A percentile compares a stretch with the other conserved stretches of the same genome.
Conservation (phyloP, 768 basidiomycete species). For the Boletus rufocinnamomeus region DNA sequence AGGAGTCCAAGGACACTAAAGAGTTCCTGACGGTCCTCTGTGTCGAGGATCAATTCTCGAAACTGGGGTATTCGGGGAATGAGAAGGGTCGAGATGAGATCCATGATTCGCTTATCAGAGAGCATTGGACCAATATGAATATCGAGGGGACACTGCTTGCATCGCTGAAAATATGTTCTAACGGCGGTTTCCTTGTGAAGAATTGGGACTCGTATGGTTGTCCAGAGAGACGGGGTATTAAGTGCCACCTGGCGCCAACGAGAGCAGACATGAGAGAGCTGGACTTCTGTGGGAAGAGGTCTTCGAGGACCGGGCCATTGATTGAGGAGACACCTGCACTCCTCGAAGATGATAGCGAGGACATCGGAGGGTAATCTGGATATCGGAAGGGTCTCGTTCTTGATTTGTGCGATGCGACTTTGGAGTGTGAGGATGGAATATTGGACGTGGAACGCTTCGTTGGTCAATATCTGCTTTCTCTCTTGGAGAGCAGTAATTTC, state of each 20-base stretch:
- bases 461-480: conserved; percentile 22
- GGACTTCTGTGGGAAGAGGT: conserved; percentile 36
- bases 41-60: conserved; percentile 35
- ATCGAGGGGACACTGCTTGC: conserved; percentile 34
- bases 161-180: conserved; percentile 33
- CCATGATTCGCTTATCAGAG: conserved; percentile 26
- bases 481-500: conserved; percentile 26
- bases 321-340: conserved; percentile 31
- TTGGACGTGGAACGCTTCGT: conserved; percentile 30
- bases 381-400: conserved; percentile 33
- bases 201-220: conserved; percentile 35
- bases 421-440: conserved; percentile 32
- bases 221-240: conserved; percentile 38
- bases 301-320: conserved; percentile 30
- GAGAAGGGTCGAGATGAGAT: conserved; percentile 29
- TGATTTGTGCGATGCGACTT: conserved; percentile 36
- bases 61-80: conserved; percentile 34
- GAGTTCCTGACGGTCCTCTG: conserved; percentile 35
- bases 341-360: conserved; percentile 37
- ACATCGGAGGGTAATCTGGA: conserved; percentile 35
- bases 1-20: conserved; percentile 27
- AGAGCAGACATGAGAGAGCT: conserved; percentile 38
- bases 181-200: conserved; percentile 32
- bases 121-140: conserved; percentile 35
- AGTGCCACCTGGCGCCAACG: conserved; percentile 40